Evolutionary conservation across 306 rosid genomes (phyloP).

Genomic region (Albizia julibrissin): DNA sequence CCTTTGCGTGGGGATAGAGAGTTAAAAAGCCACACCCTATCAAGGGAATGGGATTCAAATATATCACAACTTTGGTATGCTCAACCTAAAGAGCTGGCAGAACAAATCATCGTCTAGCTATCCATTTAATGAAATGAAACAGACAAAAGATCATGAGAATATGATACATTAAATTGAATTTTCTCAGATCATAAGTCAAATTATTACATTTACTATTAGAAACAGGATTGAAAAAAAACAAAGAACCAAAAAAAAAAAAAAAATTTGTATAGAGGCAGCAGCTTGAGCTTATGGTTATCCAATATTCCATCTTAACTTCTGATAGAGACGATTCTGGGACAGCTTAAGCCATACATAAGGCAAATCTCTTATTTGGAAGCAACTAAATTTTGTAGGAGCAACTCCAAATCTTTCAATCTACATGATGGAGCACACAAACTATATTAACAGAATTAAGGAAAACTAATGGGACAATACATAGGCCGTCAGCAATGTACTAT

Average conservation of each 20-base stretch:
- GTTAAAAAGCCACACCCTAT: background rate
- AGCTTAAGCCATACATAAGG: constrained; percentile 6
- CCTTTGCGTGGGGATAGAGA: background rate
- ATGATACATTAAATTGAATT: constrained; percentile 37
- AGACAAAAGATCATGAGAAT: constrained; percentile 19
- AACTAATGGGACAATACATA: background rate
- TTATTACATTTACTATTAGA: constrained; percentile 3
- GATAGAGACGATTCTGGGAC: background rate
- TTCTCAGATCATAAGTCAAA: constrained; percentile 21
- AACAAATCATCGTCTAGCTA: constrained; percentile 6
- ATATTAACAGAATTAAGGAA: constrained; percentile 11
- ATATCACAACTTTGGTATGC: background rate
- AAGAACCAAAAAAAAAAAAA: background rate
- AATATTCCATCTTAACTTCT: constrained; percentile 7
- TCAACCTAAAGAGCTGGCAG: constrained; percentile 2
- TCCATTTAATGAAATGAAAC: constrained; percentile 21
- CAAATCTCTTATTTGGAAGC: constrained; percentile 52
- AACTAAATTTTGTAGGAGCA: constrained; percentile 58
- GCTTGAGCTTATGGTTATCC: constrained; percentile 29
- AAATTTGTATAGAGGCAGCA: background rate
- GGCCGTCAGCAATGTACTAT: constrained; percentile 28
- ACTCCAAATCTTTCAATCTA: constrained; percentile 85
- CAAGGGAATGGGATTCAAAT: background rate
- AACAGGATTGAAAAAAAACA: background rate
- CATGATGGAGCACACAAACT: constrained; percentile 29